A percentile compares a stretch with the other conserved stretches of the same genome.
Evolutionary conservation across 768 basidiomycete genomes (phyloP).

Genomic region (Austroboletus eburneus): DNA sequence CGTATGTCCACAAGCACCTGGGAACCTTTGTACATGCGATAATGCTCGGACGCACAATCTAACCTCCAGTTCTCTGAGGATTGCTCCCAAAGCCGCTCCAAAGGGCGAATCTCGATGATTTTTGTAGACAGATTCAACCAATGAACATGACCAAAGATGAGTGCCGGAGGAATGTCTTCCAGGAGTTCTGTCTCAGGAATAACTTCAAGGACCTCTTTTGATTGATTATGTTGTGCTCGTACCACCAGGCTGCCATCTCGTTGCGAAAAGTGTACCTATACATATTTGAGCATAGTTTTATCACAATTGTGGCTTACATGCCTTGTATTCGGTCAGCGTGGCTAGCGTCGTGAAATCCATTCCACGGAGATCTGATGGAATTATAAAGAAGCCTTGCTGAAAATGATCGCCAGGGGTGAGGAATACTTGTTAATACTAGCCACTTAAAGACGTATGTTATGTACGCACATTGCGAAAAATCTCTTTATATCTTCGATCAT

Average conservation of each 20-base stretch:
- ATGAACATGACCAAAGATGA: conserved; percentile 18
- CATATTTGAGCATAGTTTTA: background rate
- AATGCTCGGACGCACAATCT: background rate
- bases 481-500: background rate
- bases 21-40: background rate
- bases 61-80: conserved; percentile 21
- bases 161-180: conserved; percentile 17
- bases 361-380: background rate
- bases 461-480: background rate
- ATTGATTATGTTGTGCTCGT: background rate
- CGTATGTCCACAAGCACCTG: conserved; percentile 17
- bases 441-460: background rate
- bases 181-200: conserved; percentile 11
- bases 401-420: background rate
- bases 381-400: background rate
- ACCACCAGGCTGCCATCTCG: conserved; percentile 4
- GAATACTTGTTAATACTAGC: background rate
- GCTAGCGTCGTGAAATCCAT: conserved; percentile 13
- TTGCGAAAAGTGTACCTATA: conserved; percentile 16
- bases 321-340: conserved; percentile 8
- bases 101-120: conserved; percentile 24
- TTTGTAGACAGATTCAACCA: conserved; percentile 20
- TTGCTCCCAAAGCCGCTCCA: conserved; percentile 12
- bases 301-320: background rate
- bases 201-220: conserved; percentile 9